phyloP scores from a whole-genome alignment of 2,329 filamentous ascomycete genomes.

The Aspergillus aculeatinus region DNA sequence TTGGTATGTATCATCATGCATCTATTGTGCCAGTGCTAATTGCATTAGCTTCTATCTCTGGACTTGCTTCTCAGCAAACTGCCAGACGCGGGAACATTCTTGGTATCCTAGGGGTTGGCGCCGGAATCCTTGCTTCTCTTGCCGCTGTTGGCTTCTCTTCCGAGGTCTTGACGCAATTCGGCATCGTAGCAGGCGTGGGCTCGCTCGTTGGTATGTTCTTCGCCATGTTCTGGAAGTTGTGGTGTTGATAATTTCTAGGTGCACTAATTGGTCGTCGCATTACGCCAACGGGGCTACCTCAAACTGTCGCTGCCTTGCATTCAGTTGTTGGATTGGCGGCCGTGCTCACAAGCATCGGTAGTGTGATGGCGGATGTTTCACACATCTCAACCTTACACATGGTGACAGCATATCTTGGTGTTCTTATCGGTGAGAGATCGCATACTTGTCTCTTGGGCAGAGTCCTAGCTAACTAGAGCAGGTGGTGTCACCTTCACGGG shows the following conservation, averaged over 20 bases:
- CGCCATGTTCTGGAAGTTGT: background rate
- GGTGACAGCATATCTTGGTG: conserved; percentile 81
- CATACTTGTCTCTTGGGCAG: background rate
- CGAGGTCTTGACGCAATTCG: conserved; percentile 77
- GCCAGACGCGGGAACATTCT: conserved; percentile 83
- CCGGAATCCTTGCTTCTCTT: conserved; percentile 79
- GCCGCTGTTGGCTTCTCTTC: conserved; percentile 76
- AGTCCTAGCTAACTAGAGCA: conserved; percentile 10
- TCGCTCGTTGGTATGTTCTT: conserved; percentile 55
- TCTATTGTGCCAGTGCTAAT: background rate
- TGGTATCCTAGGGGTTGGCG: conserved; percentile 79
- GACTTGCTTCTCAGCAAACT: conserved; percentile 77
- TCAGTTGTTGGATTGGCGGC: conserved; percentile 87
- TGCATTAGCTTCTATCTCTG: conserved; percentile 64
- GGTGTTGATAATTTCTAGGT: conserved; percentile 42
- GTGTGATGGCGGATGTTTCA: conserved; percentile 71
- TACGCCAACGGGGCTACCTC: conserved; percentile 81
- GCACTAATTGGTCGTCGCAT: conserved; percentile 81
- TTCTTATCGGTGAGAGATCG: conserved; percentile 65
- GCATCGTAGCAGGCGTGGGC: conserved; percentile 70
- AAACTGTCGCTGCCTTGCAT: conserved; percentile 85
- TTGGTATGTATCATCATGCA: conserved; percentile 49
- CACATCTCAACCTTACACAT: conserved; percentile 76
- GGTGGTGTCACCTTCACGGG: conserved; percentile 85
- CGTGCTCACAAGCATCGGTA: conserved; percentile 83